These are phyloP conservation scores for Fusarium acutatum DNA, from an alignment of 2,329 filamentous ascomycete genomes.

Conservation along the genomic window DNA sequence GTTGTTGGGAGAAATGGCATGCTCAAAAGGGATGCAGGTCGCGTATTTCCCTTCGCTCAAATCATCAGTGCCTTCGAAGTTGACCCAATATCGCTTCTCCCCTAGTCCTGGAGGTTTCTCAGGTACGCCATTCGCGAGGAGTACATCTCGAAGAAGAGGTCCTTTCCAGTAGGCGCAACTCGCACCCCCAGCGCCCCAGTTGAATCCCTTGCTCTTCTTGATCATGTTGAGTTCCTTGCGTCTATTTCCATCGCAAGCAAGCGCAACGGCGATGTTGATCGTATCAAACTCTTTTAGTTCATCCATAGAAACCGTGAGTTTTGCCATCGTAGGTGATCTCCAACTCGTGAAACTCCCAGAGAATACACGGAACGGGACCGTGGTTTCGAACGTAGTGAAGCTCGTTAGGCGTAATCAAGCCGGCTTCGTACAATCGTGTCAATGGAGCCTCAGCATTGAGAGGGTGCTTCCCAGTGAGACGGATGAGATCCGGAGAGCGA, in stretches of 20 bases:
- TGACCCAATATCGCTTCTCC: neutral
- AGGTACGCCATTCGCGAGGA: neutral
- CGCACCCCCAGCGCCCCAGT: neutral
- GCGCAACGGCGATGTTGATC: neutral
- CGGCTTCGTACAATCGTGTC: neutral
- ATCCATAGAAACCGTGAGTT: neutral
- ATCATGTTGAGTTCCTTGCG: neutral
- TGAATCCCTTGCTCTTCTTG: neutral
- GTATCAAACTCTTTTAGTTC: neutral
- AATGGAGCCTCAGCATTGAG: neutral
- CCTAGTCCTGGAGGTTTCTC: neutral
- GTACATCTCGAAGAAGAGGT: neutral
- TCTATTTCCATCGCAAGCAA: neutral
- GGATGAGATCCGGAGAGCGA: neutral
- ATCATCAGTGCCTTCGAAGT: neutral
- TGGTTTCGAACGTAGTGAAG: neutral
- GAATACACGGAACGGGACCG: neutral
- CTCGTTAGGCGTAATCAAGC: neutral
- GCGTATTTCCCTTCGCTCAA: neutral
- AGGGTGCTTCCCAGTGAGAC: neutral
- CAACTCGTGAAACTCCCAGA: neutral
- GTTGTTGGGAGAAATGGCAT: neutral
- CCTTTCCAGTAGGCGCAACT: neutral
- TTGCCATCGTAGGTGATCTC: neutral
- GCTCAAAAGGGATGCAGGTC: neutral